Conservation (phyloP, 345 rosid genomes). For the Gossypium anomalum region DNA sequence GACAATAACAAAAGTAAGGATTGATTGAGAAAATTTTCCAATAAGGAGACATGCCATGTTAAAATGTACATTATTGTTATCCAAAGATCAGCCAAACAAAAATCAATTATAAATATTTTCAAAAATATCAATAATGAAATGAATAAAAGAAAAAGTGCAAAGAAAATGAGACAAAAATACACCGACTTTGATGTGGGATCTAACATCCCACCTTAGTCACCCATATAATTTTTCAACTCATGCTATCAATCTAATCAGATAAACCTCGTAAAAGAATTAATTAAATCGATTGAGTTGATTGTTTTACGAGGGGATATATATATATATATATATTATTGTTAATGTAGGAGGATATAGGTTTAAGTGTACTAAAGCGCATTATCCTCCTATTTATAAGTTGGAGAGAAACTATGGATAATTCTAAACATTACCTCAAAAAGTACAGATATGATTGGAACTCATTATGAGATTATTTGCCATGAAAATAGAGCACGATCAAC, state of each 20-base stretch:
- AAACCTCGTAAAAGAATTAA: too few species aligned
- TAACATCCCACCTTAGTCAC: background rate
- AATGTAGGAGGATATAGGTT: rapidly evolving
- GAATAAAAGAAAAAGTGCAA: background rate
- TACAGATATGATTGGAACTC: rapidly evolving
- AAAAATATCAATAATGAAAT: background rate
- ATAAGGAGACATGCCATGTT: constrained; percentile 7
- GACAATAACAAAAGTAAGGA: background rate
- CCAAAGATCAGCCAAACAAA: background rate
- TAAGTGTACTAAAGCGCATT: too few species aligned
- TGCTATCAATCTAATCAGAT: background rate
- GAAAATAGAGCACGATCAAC: too few species aligned
- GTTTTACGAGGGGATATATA: too few species aligned
- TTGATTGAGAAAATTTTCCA: constrained; percentile 8
- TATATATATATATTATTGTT: rapidly evolving
- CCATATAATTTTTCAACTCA: background rate
- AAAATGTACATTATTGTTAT: background rate
- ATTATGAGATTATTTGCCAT: too few species aligned
- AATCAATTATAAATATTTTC: too few species aligned
- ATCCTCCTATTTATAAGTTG: rapidly evolving
- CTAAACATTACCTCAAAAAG: rapidly evolving
- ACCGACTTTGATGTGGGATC: background rate
- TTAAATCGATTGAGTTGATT: too few species aligned
- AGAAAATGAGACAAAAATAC: background rate
- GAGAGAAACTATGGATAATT: rapidly evolving